Evolutionary conservation across 2,329 filamentous ascomycete genomes (phyloP).

Genomic region (Xylariales sp.): DNA sequence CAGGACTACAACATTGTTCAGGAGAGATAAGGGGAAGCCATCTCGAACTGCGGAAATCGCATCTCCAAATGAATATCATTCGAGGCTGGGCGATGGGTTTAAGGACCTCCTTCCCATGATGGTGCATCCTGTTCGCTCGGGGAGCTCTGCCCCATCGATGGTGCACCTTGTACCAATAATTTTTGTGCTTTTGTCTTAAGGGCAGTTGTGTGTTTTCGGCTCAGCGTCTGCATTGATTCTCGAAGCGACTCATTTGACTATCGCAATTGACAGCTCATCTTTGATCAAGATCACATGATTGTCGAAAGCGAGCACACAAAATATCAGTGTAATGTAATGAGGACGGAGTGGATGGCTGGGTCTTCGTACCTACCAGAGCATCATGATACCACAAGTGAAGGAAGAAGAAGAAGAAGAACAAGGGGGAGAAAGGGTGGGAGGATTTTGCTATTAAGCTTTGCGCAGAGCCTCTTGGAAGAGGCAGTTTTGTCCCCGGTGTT

Average conservation of each 20-base stretch:
- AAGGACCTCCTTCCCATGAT: too few relatives aligned
- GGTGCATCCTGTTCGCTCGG: too few relatives aligned
- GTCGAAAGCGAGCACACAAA: slow-evolving; percentile 5
- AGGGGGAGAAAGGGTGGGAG: neutral
- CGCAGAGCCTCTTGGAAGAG: neutral
- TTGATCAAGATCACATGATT: neutral
- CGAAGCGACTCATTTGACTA: slow-evolving; percentile 2
- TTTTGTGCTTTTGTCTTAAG: too few relatives aligned
- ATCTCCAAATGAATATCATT: too few relatives aligned
- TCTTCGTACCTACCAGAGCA: neutral
- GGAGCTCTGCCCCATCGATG: slow-evolving; percentile 2
- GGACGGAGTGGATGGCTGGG: slow-evolving; percentile 1
- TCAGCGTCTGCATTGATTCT: slow-evolving; percentile 6
- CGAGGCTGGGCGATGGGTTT: too few relatives aligned
- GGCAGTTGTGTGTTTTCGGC: too few relatives aligned
- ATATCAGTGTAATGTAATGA: slow-evolving; percentile 7
- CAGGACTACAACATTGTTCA: slow-evolving; percentile 30
- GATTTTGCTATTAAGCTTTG: neutral
- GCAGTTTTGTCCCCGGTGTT: neutral
- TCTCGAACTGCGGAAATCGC: neutral
- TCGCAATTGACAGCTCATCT: neutral
- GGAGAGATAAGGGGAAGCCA: slow-evolving; percentile 10
- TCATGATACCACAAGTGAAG: slow-evolving; percentile 4
- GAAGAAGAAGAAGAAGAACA: neutral
- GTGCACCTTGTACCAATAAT: too few relatives aligned